Base-by-base conservation (phyloP, 495 filamentous ascomycete species). In the Talaromyces stipitatus region DNA sequence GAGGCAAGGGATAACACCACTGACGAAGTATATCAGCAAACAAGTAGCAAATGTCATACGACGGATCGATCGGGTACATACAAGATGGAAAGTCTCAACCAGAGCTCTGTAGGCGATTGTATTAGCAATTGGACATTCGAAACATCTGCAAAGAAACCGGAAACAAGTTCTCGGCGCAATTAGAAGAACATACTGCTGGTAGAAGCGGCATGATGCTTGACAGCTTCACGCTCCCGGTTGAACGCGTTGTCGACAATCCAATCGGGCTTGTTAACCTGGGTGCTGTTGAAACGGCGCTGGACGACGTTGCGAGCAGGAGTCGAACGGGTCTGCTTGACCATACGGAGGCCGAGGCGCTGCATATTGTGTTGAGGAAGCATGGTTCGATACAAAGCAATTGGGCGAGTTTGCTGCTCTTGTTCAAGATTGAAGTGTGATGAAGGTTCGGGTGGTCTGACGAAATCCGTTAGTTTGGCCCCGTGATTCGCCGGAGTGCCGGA, bases 41-140 rank as follows among this genome's bases (percentile, higher is more conserved):
- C 6, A 24, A 26, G 22, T 26, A 48, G 24, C 20, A 48, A n/a
- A 26, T 26, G 24, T 24, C 24, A 24, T 48, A 24, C 45, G 45
- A 48, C 20, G 46, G 58, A 57, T 46, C 58, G 52, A 45, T 41
- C 38, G 51, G 48, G 27, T 62, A 77, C 76, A 61, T 86, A 96
- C 92, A 87, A 96, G 78, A 95, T 81, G 57, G 88, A 91, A 53
- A 96, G 85, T 79, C 92, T 96, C 74, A 85, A 84, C 92, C 92
- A 97, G 61, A 94, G 84, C 69, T 89, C 92, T 97, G 71, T 20
- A n/a, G n/a, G 20, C 26, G 54, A 55, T 66, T 68, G 61, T 58
- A 65, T 78, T 56, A 76, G 71, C 62, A 48, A 60, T 59, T 33
- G 50, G 26, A 33, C 26, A 53, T 45, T 33, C n/a, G 16, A 26